These are phyloP conservation scores for Leucocoprinus leucothites DNA, from an alignment of 768 basidiomycete genomes.

Conservation along the genomic window DNA sequence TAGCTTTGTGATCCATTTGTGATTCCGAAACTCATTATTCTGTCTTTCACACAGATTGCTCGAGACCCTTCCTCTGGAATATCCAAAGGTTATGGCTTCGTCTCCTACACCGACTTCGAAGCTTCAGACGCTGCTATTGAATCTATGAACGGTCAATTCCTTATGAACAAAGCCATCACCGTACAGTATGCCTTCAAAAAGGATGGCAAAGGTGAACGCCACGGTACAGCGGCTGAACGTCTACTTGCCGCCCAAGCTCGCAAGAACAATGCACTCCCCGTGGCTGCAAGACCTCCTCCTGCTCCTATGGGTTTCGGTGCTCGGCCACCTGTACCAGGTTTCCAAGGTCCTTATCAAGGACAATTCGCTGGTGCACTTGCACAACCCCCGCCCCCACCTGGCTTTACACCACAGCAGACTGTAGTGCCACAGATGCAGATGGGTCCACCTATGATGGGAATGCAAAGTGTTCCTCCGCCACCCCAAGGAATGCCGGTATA, in stretches of 20 bases:
- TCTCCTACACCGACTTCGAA: constrained; percentile 97
- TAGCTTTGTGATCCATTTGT: constrained; percentile 14
- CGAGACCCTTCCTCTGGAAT: constrained; percentile 80
- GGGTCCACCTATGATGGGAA: constrained; percentile 30
- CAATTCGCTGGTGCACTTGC: constrained; percentile 91
- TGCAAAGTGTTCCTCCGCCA: constrained; percentile 24
- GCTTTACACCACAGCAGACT: constrained; percentile 73
- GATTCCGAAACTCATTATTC: neutral
- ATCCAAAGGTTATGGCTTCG: constrained; percentile 97
- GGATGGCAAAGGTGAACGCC: constrained; percentile 96
- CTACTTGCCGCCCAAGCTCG: constrained; percentile 93
- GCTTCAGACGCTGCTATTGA: constrained; percentile 95
- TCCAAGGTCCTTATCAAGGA: constrained; percentile 80
- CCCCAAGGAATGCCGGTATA: constrained; percentile 28
- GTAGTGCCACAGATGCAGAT: constrained; percentile 51
- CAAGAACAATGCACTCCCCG: constrained; percentile 89
- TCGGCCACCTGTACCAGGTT: constrained; percentile 65
- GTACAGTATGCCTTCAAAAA: constrained; percentile 99
- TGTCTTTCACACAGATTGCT: constrained; percentile 62
- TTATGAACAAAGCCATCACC: constrained; percentile 97
- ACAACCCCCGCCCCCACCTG: constrained; percentile 76
- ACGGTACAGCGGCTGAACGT: constrained; percentile 96
- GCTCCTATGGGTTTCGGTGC: constrained; percentile 72
- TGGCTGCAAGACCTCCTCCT: constrained; percentile 70
- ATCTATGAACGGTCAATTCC: constrained; percentile 95